Evolutionary conservation across 2,329 filamentous ascomycete species (phyloP).

Genomic region (Lachnellula cervina): DNA sequence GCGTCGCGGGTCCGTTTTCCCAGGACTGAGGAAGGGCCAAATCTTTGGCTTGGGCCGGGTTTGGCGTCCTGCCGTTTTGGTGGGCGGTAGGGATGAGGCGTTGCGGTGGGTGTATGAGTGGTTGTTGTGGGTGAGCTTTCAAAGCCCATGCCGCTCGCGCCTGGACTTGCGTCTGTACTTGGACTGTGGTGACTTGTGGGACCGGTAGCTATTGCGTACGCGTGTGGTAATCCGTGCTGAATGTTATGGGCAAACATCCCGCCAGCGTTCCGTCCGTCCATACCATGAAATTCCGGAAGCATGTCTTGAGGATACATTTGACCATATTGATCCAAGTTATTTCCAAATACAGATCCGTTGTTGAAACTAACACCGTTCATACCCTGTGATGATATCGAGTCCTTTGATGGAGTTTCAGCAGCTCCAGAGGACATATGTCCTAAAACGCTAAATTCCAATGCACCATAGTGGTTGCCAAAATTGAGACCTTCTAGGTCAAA

Average conservation of each 20-base stretch:
- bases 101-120: slow-evolving; percentile 15
- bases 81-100: slow-evolving; percentile 23
- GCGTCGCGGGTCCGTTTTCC: slow-evolving; percentile 65
- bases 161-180: slow-evolving; percentile 59
- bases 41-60: slow-evolving; percentile 19
- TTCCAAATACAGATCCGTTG: slow-evolving; percentile 25
- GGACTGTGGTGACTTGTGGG: slow-evolving; percentile 60
- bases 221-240: slow-evolving; percentile 59
- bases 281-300: slow-evolving; percentile 48
- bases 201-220: slow-evolving; percentile 59
- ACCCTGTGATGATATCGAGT: slow-evolving; percentile 49
- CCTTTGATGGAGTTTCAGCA: slow-evolving; percentile 70
- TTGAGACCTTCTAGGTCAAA: slow-evolving; percentile 92
- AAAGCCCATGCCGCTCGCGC: slow-evolving; percentile 47
- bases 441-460: slow-evolving; percentile 91
- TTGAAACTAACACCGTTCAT: slow-evolving; percentile 32
- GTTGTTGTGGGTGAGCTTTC: slow-evolving; percentile 50
- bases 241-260: slow-evolving; percentile 42
- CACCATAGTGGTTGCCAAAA: slow-evolving; percentile 94
- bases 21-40: slow-evolving; percentile 27
- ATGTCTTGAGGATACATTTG: slow-evolving; percentile 45
- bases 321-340: slow-evolving; percentile 39
- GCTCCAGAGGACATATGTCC: slow-evolving; percentile 93
- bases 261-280: slow-evolving; percentile 40
- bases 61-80: slow-evolving; percentile 27